These are phyloP conservation scores for Cordyceps cicadae DNA, from an alignment of 2,329 filamentous ascomycete species.

Conservation along the genomic window DNA sequence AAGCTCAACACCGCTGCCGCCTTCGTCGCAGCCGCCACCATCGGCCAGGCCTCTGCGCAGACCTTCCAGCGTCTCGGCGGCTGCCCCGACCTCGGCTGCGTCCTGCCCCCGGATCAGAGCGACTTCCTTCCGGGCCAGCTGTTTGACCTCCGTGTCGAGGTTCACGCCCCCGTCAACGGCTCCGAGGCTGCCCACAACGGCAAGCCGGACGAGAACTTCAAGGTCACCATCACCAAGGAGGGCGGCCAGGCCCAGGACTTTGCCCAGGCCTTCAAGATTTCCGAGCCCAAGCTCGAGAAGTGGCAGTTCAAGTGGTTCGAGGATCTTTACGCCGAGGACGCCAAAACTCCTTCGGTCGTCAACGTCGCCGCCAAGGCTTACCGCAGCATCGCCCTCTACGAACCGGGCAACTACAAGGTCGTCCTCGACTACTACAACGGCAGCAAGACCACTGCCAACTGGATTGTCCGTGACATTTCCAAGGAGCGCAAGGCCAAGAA, in stretches of 20 bases:
- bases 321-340: constrained; percentile 71
- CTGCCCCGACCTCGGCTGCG: constrained; percentile 50
- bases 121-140: constrained; percentile 78
- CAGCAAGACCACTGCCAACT: constrained; percentile 63
- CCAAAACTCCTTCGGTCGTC: constrained; percentile 60
- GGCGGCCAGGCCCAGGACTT: constrained; percentile 45
- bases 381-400: constrained; percentile 64
- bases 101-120: constrained; percentile 56
- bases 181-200: constrained; percentile 65
- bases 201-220: constrained; percentile 66
- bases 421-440: constrained; percentile 68
- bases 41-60: constrained; percentile 40
- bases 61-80: constrained; percentile 52
- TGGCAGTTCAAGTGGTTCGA: constrained; percentile 85
- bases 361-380: constrained; percentile 75
- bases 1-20: constrained; percentile 29
- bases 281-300: constrained; percentile 65
- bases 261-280: constrained; percentile 58
- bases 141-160: constrained; percentile 76
- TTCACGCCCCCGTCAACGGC: constrained; percentile 74
- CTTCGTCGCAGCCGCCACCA: constrained; percentile 20
- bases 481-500: constrained; percentile 73
- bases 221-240: constrained; percentile 63
- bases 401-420: constrained; percentile 72
- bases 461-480: constrained; percentile 65